A percentile compares a stretch with the other conserved stretches of the same genome.
phyloP scores from a whole-genome alignment of 257 asterid genomes.

The Gynochthodes officinalis region DNA sequence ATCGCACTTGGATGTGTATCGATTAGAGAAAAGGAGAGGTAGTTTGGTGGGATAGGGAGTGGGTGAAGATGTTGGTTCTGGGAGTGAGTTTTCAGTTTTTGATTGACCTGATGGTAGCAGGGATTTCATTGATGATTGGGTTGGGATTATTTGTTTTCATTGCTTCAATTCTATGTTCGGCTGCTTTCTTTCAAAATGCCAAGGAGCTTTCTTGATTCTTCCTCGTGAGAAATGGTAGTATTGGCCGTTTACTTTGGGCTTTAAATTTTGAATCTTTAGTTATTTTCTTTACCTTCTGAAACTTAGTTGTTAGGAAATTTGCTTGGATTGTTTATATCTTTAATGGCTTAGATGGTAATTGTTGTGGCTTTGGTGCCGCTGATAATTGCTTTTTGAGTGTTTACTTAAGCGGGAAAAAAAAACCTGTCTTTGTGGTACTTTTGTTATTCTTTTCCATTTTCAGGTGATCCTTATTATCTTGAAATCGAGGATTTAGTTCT shows the following conservation, averaged over 20 bases:
- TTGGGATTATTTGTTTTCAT: constrained; percentile 75
- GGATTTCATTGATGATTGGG: constrained; percentile 80
- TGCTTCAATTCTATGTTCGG: constrained; percentile 85
- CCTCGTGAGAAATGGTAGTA: neutral
- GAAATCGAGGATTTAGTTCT: too few species aligned
- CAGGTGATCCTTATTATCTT: too few species aligned
- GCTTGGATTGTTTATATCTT: too few species aligned
- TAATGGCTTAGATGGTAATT: neutral
- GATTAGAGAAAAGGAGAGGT: neutral
- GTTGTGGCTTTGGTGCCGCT: neutral
- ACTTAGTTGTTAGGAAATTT: neutral
- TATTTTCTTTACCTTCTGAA: neutral
- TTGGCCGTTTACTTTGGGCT: neutral
- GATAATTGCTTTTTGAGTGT: neutral
- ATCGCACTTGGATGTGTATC: neutral
- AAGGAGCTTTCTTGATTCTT: constrained; percentile 59
- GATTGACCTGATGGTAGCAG: constrained; percentile 85
- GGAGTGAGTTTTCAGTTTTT: constrained; percentile 71
- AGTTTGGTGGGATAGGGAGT: neutral
- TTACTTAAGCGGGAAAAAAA: neutral
- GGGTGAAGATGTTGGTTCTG: constrained; percentile 40
- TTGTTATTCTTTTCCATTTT: neutral
- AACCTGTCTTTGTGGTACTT: too few species aligned
- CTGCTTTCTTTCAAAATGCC: constrained; percentile 86
- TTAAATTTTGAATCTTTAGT: neutral